phyloP scores from a whole-genome alignment of 768 basidiomycete genomes.

The Mycena capillaripes region DNA sequence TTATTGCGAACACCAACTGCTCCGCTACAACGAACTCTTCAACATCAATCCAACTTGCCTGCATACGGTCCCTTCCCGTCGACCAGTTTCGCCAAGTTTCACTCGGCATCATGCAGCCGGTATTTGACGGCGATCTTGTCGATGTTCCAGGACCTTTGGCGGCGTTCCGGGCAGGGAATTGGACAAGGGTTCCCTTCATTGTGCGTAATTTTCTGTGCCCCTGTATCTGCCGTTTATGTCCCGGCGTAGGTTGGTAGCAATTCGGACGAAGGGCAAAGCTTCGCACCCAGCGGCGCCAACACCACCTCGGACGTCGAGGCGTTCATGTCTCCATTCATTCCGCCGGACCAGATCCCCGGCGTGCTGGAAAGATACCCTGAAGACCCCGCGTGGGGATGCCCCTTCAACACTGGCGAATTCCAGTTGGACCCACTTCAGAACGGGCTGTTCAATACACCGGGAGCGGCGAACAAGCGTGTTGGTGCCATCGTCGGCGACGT shows the following conservation, averaged over 20 bases:
- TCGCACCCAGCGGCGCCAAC: slow-evolving; percentile 18
- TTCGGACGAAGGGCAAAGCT: slow-evolving; percentile 24
- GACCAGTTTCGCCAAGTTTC: slow-evolving; percentile 22
- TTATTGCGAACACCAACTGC: slow-evolving; percentile 16
- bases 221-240: background rate
- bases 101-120: background rate
- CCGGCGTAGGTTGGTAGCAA: slow-evolving; percentile 23
- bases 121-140: slow-evolving; percentile 24
- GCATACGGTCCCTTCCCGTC: slow-evolving; percentile 25
- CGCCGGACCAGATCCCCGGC: background rate
- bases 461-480: slow-evolving; percentile 7
- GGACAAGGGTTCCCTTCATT: slow-evolving; percentile 11
- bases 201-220: background rate
- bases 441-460: background rate
- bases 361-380: slow-evolving; percentile 14
- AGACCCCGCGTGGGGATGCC: slow-evolving; percentile 20
- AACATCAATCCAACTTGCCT: slow-evolving; percentile 7
- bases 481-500: slow-evolving; percentile 6
- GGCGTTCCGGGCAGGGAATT: slow-evolving; percentile 13
- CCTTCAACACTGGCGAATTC: slow-evolving; percentile 18
- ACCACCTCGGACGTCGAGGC: slow-evolving; percentile 14
- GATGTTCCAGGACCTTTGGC: slow-evolving; percentile 13
- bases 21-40: slow-evolving; percentile 12
- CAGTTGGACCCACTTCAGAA: slow-evolving; percentile 10
- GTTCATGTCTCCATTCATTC: background rate